Evolutionary conservation across 192 early-diverging fungal species (phyloP), one percentile per base, ranked within the genome.

Genomic region (Gaertneriomyces sp.): DNA sequence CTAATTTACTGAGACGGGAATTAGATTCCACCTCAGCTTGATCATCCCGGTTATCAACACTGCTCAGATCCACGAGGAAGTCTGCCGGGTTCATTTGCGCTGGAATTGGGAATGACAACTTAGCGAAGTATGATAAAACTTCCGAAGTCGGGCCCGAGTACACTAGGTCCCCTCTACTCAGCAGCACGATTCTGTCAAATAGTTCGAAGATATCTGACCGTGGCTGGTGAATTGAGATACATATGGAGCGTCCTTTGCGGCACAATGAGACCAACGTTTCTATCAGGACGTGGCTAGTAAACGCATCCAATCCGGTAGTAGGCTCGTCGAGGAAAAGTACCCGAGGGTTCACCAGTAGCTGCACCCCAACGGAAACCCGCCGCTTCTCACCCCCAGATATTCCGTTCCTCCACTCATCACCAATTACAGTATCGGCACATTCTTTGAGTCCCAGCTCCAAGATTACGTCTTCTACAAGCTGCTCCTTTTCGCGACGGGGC

Each of bases 151-250:
- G 76, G 19, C 90, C 90, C 66, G 74, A 80, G 58, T 85, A 90
- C 38, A 89, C 82, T 8, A 85, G 64, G 14, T 86, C 75, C 4
- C 77, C 77, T 20, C 81, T 75, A 49, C 88, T 80, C 42, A 93
- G 72, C 42, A 95, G 74, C 16, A 92, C 83, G 20, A 95, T 84
- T 63, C 84, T 79, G 78, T 95, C 90, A 71, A 95, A 93, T 7
- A 86, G 82, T 20, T 80, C 74, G 76, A 93, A 93, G 57, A 91
- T 88, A 60, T 91, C 85, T 6, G 87, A 87, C 41, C 85, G 86
- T 39, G 94, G 94, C 71, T 95, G 93, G 64, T 96, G 94, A 63
- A 96, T 92, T 2, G 91, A 89, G 70, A 91, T 82, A 46, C 94
- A 72, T 11, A 93, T 89, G 5, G 90, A 77, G 38, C 79, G 68